Percentiles rank a stretch among this genome's conserved stretches.
Evolutionary conservation across 192 early-diverging fungal species (phyloP).

Genomic region (Coemansia sp.): DNA sequence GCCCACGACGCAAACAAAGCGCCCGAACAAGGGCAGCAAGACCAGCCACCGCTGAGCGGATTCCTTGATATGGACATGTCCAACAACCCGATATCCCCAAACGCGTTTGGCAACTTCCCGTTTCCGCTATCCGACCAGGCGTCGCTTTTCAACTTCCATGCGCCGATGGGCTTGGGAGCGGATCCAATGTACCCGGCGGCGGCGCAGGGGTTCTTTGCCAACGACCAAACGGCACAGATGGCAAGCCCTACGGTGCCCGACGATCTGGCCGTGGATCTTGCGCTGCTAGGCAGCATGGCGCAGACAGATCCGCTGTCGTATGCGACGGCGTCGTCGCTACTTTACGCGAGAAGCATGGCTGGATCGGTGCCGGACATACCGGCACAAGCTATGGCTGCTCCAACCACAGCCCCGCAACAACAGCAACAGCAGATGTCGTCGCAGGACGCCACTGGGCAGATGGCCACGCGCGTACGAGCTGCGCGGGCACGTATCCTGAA

Average conservation of each 20-base stretch:
- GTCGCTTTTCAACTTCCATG: slow-evolving; percentile 55
- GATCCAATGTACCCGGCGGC: slow-evolving; percentile 18
- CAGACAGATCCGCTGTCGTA: slow-evolving; percentile 10
- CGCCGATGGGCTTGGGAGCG: slow-evolving; percentile 30
- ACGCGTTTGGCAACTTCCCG: slow-evolving; percentile 31
- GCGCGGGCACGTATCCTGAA: slow-evolving; percentile 25
- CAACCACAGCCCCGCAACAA: background rate
- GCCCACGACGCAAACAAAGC: slow-evolving; percentile 6
- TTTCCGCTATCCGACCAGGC: slow-evolving; percentile 49
- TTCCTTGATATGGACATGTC: slow-evolving; percentile 20
- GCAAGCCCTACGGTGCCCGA: background rate
- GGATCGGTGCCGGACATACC: background rate
- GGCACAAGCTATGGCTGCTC: background rate
- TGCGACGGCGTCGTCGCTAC: slow-evolving; percentile 9
- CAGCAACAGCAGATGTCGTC: slow-evolving; percentile 1
- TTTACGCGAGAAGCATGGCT: slow-evolving; percentile 11
- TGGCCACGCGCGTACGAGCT: slow-evolving; percentile 9
- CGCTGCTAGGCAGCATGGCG: slow-evolving; percentile 8
- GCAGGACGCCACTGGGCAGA: background rate
- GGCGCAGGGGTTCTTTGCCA: slow-evolving; percentile 14
- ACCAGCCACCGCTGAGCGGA: slow-evolving; percentile 9
- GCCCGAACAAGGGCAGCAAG: slow-evolving; percentile 10
- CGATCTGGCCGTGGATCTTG: slow-evolving; percentile 18
- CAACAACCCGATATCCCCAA: slow-evolving; percentile 8
- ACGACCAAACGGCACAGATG: background rate